phyloP scores from a whole-genome alignment of 495 filamentous ascomycete genomes.

The Polyplosphaeria fusca region DNA sequence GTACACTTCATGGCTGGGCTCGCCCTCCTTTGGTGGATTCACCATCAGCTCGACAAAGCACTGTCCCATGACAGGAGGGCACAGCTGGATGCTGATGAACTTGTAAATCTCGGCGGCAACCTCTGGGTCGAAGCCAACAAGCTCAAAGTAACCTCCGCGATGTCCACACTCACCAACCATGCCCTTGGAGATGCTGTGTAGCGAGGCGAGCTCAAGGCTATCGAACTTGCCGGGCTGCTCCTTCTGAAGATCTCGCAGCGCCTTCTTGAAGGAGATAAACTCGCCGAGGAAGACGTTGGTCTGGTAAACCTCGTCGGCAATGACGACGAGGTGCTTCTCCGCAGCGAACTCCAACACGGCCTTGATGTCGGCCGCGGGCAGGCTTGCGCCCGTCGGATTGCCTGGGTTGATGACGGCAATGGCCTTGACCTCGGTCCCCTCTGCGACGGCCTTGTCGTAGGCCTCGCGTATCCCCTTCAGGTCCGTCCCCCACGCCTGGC shows the following conservation, averaged over 20 bases:
- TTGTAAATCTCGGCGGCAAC: slow-evolving; percentile 97
- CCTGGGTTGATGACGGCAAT: slow-evolving; percentile 98
- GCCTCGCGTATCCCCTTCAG: slow-evolving; percentile 67
- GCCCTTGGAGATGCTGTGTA: slow-evolving; percentile 69
- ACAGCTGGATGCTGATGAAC: slow-evolving; percentile 92
- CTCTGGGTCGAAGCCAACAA: slow-evolving; percentile 78
- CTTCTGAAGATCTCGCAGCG: slow-evolving; percentile 78
- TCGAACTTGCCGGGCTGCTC: slow-evolving; percentile 72
- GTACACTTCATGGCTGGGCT: slow-evolving; percentile 80
- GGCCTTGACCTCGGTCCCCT: slow-evolving; percentile 81
- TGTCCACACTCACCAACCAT: slow-evolving; percentile 99
- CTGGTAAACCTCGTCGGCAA: slow-evolving; percentile 98
- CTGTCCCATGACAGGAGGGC: slow-evolving; percentile 91
- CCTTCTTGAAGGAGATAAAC: slow-evolving; percentile 92
- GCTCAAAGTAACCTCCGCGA: slow-evolving; percentile 94
- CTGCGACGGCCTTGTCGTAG: slow-evolving; percentile 64
- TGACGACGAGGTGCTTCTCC: slow-evolving; percentile 78
- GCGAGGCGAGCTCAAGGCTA: slow-evolving; percentile 74
- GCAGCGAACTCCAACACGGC: slow-evolving; percentile 79
- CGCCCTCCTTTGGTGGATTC: slow-evolving; percentile 80
- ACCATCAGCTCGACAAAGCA: slow-evolving; percentile 96
- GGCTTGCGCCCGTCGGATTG: slow-evolving; percentile 89
- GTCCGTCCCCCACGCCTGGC: slow-evolving; percentile 81
- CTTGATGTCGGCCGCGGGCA: slow-evolving; percentile 72
- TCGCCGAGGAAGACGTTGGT: slow-evolving; percentile 94